Percentiles rank a stretch among this genome's conserved stretches.
phyloP scores from a whole-genome alignment of 192 early-diverging fungal genomes.

The Coemansia sp. region DNA sequence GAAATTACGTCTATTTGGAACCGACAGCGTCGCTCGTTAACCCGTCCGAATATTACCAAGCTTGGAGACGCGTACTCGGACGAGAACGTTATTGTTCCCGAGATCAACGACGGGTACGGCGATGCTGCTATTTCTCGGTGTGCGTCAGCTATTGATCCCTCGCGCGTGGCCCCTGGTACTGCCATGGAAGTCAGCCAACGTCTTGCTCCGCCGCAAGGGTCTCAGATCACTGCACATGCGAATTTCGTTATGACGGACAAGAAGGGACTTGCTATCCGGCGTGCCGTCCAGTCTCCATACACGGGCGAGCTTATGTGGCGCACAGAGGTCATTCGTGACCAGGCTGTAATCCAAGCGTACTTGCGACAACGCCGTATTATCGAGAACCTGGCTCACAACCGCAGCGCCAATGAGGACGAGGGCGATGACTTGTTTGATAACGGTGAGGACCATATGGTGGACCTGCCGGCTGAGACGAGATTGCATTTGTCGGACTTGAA shows the following conservation, averaged over 20 bases:
- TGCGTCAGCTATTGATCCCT: slow-evolving; percentile 22
- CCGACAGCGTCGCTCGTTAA: slow-evolving; percentile 75
- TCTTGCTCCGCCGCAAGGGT: no score
- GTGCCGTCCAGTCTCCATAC: slow-evolving; percentile 50
- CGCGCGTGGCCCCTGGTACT: slow-evolving; percentile 29
- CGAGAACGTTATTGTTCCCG: slow-evolving; percentile 50
- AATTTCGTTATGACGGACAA: slow-evolving; percentile 51
- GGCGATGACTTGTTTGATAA: slow-evolving; percentile 14
- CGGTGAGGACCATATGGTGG: slow-evolving; percentile 9
- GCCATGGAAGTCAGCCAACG: no score
- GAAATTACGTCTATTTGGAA: slow-evolving; percentile 97
- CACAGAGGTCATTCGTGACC: slow-evolving; percentile 81
- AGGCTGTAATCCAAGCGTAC: slow-evolving; percentile 88
- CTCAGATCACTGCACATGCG: slow-evolving; percentile 14
- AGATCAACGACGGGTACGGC: slow-evolving; percentile 53
- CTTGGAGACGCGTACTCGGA: slow-evolving; percentile 34
- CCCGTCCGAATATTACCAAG: slow-evolving; percentile 33
- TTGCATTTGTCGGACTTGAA: no score
- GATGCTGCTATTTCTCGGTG: slow-evolving; percentile 33
- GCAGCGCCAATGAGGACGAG: slow-evolving; percentile 20
- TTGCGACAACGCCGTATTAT: slow-evolving; percentile 82
- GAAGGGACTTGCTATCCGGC: slow-evolving; percentile 47
- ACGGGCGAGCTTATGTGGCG: slow-evolving; percentile 76
- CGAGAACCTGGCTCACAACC: slow-evolving; percentile 59
- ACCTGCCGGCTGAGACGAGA: not conserved